Evolutionary conservation across 495 filamentous ascomycete species (phyloP), one percentile per base, ranked within the genome.

Genomic region (Haplographium delicatum): DNA sequence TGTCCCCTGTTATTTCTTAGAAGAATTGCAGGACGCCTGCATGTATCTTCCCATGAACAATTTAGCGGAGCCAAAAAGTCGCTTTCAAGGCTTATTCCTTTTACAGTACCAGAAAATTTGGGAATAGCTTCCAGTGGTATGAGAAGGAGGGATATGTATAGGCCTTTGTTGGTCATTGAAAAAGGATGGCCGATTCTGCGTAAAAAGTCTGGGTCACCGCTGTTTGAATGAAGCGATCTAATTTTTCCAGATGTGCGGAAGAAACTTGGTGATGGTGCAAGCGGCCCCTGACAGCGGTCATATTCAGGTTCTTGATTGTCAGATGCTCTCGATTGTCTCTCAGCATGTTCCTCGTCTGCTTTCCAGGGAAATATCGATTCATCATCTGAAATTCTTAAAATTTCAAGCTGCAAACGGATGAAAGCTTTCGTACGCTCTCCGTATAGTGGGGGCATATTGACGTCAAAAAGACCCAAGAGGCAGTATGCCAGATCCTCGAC

Each of bases 401-500:
- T 65, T 27, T 67, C 64, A 4, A 57, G 38, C 28, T 65, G 59
- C 1, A 67, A 50, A 25, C 64, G 51, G 8, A 37, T n/a, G 42
- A 65, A 67, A 10, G 63, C 59, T 16, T 53, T 54, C 26, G 33
- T 10, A n/a, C 61, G 57, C 42, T 67, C 64, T 1, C 63, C 61
- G 31, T 67, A 65, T 5, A 67, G 42, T 3, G 63, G 44, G 1
- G 64, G 63, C 58, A 67, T 60, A 33, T 64, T 62, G 2, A 65
- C 54, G 19, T 51, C 11, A 25, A 65, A 64, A 1, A 67, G 28
- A 0, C 64, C 63, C 4, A 23, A 54, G 22, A 67, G 40, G 31
- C 54, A 60, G 44, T 65, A 65, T 10, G 63, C 63, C 27, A 38
- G 9, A 46, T 65, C 62, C 46, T 63, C 62, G 4, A 33, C 1